A percentile compares a stretch with the other conserved stretches of the same genome.
Evolutionary conservation across 768 basidiomycete species (phyloP).

Genomic region (Suillus plorans): DNA sequence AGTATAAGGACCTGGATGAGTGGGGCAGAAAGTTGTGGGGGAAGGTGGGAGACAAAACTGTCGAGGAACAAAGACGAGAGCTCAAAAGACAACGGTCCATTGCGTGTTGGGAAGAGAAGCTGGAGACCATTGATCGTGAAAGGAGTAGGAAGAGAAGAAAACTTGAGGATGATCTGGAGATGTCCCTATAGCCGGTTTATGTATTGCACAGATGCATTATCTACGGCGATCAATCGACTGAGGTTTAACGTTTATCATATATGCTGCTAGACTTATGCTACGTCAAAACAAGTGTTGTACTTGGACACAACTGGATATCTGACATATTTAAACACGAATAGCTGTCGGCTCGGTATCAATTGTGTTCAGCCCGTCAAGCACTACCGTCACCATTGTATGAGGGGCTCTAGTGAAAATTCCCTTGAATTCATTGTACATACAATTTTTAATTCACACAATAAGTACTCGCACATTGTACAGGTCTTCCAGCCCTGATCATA

Average conservation of each 20-base stretch:
- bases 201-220: background rate
- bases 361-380: too few species aligned
- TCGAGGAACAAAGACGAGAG: conserved; percentile 17
- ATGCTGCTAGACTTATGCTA: background rate
- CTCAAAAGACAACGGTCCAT: conserved; percentile 39
- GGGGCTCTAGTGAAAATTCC: background rate
- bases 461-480: background rate
- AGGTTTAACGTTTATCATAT: background rate
- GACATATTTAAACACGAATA: too few species aligned
- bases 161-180: conserved; percentile 20
- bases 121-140: conserved; percentile 28
- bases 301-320: too few species aligned
- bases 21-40: conserved; percentile 41
- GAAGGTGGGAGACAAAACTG: conserved; percentile 38
- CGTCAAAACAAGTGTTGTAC: background rate
- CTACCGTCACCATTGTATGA: background rate
- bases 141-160: conserved; percentile 22
- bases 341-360: too few species aligned
- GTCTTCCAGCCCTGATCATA: background rate
- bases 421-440: background rate
- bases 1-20: conserved; percentile 51
- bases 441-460: background rate
- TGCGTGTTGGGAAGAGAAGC: conserved; percentile 43
- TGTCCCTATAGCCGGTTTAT: conserved; percentile 18
- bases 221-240: background rate